Conservation (phyloP, 2,329 filamentous ascomycete genomes). For the Furcasterigmium furcatum region DNA sequence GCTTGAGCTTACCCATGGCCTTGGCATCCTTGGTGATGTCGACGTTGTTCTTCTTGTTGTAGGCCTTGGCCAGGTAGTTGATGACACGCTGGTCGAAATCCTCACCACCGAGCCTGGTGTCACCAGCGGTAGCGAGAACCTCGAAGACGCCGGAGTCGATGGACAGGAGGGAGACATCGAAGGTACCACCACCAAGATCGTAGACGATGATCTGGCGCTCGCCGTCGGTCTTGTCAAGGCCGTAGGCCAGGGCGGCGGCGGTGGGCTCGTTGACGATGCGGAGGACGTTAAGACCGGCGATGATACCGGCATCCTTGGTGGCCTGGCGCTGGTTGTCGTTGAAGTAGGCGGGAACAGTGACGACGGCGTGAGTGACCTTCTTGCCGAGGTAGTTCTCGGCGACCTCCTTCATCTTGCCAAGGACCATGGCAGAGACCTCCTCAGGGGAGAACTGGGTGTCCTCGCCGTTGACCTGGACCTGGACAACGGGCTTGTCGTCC, state of each 20-base stretch:
- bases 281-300: slow-evolving; percentile 91
- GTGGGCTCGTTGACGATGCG: slow-evolving; percentile 97
- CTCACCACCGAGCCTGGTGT: slow-evolving; percentile 96
- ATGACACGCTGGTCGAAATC: slow-evolving; percentile 99
- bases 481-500: slow-evolving; percentile 83
- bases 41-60: slow-evolving; percentile 97
- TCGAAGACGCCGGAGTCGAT: slow-evolving; percentile 93
- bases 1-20: slow-evolving; percentile 99
- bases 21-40: slow-evolving; percentile 93
- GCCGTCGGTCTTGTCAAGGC: slow-evolving; percentile 79
- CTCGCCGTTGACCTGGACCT: slow-evolving; percentile 64
- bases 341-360: slow-evolving; percentile 97
- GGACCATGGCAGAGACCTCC: slow-evolving; percentile 77
- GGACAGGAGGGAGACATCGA: slow-evolving; percentile 89
- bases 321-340: slow-evolving; percentile 97
- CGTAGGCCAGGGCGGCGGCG: slow-evolving; percentile 91
- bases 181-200: slow-evolving; percentile 91
- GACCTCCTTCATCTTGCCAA: slow-evolving; percentile 82
- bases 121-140: slow-evolving; percentile 91
- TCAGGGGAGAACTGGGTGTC: slow-evolving; percentile 76
- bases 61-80: slow-evolving; percentile 91
- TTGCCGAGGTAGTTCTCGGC: slow-evolving; percentile 77
- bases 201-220: slow-evolving; percentile 91
- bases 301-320: slow-evolving; percentile 90
- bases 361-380: slow-evolving; percentile 83